A percentile compares a stretch with the other conserved stretches of the same genome.
These are phyloP conservation scores for Tetrahymena elliotti DNA, from an alignment of 73 alveolate species.

Conservation along the genomic window DNA sequence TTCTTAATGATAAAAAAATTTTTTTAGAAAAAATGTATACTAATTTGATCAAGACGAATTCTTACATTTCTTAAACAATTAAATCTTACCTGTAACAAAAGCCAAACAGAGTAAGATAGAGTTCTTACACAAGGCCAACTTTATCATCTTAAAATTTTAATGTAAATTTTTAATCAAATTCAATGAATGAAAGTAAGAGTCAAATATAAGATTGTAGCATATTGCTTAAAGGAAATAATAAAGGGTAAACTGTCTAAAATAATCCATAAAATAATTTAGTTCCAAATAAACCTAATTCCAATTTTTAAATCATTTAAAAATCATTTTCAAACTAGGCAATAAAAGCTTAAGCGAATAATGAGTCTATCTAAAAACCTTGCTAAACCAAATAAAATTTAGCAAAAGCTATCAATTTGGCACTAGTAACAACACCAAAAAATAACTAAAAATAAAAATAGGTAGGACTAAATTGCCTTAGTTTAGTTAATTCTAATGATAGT, in stretches of 20 bases:
- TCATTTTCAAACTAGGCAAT: background rate
- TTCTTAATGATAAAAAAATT: background rate
- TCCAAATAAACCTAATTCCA: background rate
- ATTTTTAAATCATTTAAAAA: background rate
- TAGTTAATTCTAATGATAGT: background rate
- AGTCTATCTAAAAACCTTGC: background rate
- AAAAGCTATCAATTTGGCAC: background rate
- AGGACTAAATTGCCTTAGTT: background rate
- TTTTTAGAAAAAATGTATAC: background rate
- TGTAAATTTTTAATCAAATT: no score
- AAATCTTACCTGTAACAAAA: background rate
- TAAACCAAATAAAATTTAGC: background rate
- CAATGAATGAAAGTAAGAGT: background rate
- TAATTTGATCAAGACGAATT: background rate
- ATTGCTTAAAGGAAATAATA: background rate
- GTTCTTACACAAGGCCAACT: background rate
- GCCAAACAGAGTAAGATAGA: background rate
- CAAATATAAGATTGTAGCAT: background rate
- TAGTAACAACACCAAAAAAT: background rate
- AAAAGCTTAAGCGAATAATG: background rate
- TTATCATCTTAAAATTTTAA: background rate
- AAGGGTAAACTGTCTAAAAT: background rate
- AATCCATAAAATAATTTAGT: no score
- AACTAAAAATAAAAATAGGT: background rate
- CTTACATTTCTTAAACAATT: background rate